A percentile compares a stretch with the other conserved stretches of the same genome.
Evolutionary conservation across 371 early-diverging fungal genomes (phyloP).

Genomic region (Zychaea mexicana): DNA sequence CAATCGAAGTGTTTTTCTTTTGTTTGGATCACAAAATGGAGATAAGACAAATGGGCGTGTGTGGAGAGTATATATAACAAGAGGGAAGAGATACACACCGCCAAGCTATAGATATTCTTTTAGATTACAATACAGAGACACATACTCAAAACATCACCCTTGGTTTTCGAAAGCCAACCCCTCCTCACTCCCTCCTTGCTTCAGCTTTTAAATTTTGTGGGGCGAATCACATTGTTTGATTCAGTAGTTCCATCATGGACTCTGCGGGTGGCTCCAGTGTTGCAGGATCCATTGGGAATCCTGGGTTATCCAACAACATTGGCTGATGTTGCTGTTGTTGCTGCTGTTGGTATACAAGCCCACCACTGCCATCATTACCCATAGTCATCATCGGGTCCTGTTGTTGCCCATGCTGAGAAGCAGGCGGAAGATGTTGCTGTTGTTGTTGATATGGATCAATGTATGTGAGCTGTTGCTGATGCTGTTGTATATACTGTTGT

Average conservation of each 20-base stretch:
- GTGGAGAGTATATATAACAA: not conserved
- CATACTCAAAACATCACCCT: too few species aligned
- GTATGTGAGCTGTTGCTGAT: slow-evolving; percentile 1
- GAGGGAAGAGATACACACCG: too few species aligned
- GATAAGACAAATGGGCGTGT: not conserved
- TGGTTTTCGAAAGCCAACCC: not conserved
- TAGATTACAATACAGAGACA: not conserved
- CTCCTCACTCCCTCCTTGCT: too few species aligned
- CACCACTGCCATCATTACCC: not conserved
- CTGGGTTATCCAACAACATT: slow-evolving; percentile 29
- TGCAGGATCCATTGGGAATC: slow-evolving; percentile 32
- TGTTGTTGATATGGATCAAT: slow-evolving; percentile 9
- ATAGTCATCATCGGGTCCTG: not conserved
- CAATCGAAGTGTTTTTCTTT: not conserved
- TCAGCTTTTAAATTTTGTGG: too few species aligned
- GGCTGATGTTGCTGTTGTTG: slow-evolving; percentile 3
- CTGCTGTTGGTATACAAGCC: slow-evolving; percentile 1
- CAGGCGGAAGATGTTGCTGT: slow-evolving; percentile 9
- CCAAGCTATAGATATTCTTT: not conserved
- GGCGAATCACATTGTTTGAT: slow-evolving; percentile 13
- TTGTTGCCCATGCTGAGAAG: not conserved
- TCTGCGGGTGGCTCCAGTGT: slow-evolving; percentile 24
- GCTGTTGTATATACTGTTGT: slow-evolving; percentile 9
- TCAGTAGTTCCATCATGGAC: slow-evolving; percentile 45
- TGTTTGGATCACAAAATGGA: not conserved